Evolutionary conservation across 345 rosid species (phyloP), one percentile per base, ranked within the genome.

Genomic region (Salix udensis): DNA sequence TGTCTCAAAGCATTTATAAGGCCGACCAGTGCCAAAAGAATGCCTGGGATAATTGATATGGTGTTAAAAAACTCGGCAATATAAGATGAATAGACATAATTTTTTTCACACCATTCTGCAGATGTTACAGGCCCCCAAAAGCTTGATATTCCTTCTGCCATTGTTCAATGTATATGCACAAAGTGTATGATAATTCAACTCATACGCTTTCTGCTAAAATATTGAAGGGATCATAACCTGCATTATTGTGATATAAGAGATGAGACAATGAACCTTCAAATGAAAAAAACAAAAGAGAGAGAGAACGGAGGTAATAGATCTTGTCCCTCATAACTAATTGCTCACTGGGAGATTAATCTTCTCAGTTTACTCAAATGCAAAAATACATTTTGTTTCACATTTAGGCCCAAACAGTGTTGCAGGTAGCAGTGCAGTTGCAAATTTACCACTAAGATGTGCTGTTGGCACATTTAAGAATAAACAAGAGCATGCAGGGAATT

Each of bases 71-170:
- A 92, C 84, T 96, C 99, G 2, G 99, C 99, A 71, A 92, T 85
- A 77, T 96, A 93, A 1, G 97, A 86, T 8, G 98, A 92, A 77
- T 91, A 53, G 37, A 68, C 84, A 24, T 89, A 92, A 83, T 96
- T 96, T 75, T 83, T 87, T 89, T 96, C 98, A 84, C 99, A 95
- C 79, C 97, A 89, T 19, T 93, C 99, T 24, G 89, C 77, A 46
- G 98, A 88, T 46, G 98, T 93, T 76, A 93, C 96, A 4, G 99
- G 99, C 71, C 97, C 98, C 98, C 98, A 91, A 81, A 92, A 93
- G 85, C 92, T 91, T 2, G 96, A 82, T 75, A 89, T 71, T 72
- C 89, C 92, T 80, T 88, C 91, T 0, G 90, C 92, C 98, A 95
- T 95, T 84, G 86, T 66, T 75, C 72, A 68, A 70, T 13, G 28